These are phyloP conservation scores for Nematocida ironsii DNA, from an alignment of 371 early-diverging fungal genomes.

Conservation along the genomic window DNA sequence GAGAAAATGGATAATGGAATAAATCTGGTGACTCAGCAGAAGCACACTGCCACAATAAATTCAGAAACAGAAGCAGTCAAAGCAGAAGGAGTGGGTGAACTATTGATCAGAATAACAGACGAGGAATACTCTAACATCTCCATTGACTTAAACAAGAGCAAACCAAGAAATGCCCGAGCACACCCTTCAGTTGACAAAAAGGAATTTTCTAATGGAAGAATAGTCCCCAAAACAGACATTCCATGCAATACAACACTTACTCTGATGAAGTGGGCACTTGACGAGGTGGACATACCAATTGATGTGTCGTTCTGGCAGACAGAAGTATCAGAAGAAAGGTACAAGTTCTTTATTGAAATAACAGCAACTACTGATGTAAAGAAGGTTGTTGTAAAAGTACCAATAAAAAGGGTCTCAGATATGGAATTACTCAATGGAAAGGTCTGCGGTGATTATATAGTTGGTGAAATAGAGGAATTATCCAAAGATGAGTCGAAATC, in stretches of 20 bases:
- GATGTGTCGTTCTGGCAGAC: constrained; percentile 56
- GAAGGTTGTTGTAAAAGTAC: background rate
- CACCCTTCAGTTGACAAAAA: constrained; percentile 54
- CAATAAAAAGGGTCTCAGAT: constrained; percentile 47
- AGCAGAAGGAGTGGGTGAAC: constrained; percentile 42
- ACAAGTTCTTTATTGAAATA: constrained; percentile 56
- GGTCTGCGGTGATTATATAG: constrained; percentile 16
- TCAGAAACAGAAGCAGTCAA: constrained; percentile 31
- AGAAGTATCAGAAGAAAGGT: constrained; percentile 54
- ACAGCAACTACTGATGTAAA: constrained; percentile 29
- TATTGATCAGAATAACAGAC: constrained; percentile 39
- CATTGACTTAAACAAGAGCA: constrained; percentile 16
- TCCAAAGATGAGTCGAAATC: constrained; percentile 10
- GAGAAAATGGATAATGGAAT: background rate
- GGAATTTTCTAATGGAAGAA: constrained; percentile 5
- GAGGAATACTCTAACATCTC: background rate
- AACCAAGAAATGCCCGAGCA: constrained; percentile 18
- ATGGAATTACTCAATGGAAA: constrained; percentile 40
- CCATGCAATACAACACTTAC: constrained; percentile 11
- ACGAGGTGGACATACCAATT: constrained; percentile 24
- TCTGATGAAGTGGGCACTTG: constrained; percentile 50
- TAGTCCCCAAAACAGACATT: constrained; percentile 33
- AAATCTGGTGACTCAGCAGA: constrained; percentile 32
- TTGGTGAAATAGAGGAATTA: constrained; percentile 5
- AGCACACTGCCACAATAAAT: constrained; percentile 23